phyloP scores from a whole-genome alignment of 2,329 filamentous ascomycete species.

The Penicillium sp. region DNA sequence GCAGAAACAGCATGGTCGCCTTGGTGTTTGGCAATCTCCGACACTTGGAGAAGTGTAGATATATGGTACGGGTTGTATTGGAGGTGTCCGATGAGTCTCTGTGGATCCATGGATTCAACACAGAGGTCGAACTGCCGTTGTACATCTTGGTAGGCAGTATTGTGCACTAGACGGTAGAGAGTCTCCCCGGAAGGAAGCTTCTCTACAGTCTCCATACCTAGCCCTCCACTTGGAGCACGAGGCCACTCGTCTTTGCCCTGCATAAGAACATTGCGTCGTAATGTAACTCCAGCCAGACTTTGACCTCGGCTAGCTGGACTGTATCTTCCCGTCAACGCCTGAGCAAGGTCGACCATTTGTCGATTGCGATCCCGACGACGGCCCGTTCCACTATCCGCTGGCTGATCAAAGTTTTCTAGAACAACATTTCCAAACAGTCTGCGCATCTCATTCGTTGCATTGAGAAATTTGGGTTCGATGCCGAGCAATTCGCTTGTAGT shows the following conservation, averaged over 20 bases:
- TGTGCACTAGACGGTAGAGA: constrained; percentile 78
- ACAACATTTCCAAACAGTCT: constrained; percentile 67
- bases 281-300: constrained; percentile 68
- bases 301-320: constrained; percentile 57
- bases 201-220: constrained; percentile 73
- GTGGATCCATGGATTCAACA: constrained; percentile 81
- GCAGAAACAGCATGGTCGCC: constrained; percentile 82
- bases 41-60: constrained; percentile 89
- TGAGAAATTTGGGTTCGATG: constrained; percentile 71
- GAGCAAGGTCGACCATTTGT: constrained; percentile 52
- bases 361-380: constrained; percentile 57
- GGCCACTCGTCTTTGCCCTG: constrained; percentile 89
- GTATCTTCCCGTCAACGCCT: constrained; percentile 56
- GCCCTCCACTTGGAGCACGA: constrained; percentile 70
- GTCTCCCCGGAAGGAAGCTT: constrained; percentile 59
- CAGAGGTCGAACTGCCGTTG: constrained; percentile 75
- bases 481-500: constrained; percentile 55
- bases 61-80: constrained; percentile 82
- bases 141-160: constrained; percentile 67
- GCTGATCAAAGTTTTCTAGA: constrained; percentile 58
- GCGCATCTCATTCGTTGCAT: constrained; percentile 89
- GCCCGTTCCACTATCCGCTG: constrained; percentile 44
- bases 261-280: constrained; percentile 78
- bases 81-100: constrained; percentile 75
- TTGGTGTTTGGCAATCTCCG: constrained; percentile 87